Evolutionary conservation across 495 filamentous ascomycete species (phyloP), one percentile per base, ranked within the genome.

Genomic region (Podospora bellae-mahoneyi): DNA sequence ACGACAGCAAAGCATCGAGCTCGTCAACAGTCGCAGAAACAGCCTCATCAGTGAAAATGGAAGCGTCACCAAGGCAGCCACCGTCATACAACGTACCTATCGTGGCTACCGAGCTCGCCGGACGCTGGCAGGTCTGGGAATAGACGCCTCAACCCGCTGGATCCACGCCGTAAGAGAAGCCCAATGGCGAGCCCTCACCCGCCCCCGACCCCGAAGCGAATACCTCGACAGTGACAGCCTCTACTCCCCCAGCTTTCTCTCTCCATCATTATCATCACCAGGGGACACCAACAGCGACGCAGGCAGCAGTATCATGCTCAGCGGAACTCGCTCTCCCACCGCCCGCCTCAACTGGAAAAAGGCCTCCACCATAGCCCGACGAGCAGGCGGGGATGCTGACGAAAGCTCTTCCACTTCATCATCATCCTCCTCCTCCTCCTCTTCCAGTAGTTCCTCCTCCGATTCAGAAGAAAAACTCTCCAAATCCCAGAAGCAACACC

Each of bases 281-380:
- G 55, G 55, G 6, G 67, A 59, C 2, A 64, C 59, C 5, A 32
- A 28, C 6, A 34, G 15, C 27, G 67, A 59, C 2, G 65, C 60
- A 5, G 28, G 30, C 4, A 34, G 15, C 32, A 71, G 27, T 20
- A 64, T 55, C 26, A 26, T 19, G 5, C 15, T 68, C 20, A 3
- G 53, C 2, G 57, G 65, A 26, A 71, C 66, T 65, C 68, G 70
- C 20, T 60, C 74, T 2, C 76, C 73, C 13, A 71, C 66, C 18
- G 89, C 91, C 5, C 85, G 84, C 30, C 81, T 84, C 62, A 89
- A 91, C 65, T 97, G 94, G 94, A 86, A 89, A 64, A 89, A 89
- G 62, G 86, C 84, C 4, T 87, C 88, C 16, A 80, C 83, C 30
- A 89, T 96, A 58, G 91, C 92, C 5, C 83, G 85, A 18, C 85